Conservation (phyloP, 208 protist genomes). For the Leishmania arabica region DNA sequence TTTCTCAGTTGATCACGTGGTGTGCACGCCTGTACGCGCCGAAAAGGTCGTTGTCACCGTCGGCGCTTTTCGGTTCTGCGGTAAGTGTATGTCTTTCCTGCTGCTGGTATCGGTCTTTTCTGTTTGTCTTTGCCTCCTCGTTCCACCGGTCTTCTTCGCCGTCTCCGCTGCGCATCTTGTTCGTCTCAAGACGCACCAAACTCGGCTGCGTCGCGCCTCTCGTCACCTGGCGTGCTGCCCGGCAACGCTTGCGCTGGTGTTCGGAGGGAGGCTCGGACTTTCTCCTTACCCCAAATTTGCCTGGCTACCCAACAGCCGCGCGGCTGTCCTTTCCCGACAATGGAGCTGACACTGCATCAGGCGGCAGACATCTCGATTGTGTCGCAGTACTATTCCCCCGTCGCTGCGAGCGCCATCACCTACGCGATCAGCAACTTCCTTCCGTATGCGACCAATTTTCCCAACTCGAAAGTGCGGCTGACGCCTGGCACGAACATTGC, state of each 20-base stretch:
- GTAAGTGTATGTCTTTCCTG: too few species aligned
- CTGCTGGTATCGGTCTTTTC: background rate
- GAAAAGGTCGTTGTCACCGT: background rate
- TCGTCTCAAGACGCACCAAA: background rate
- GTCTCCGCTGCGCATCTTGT: background rate
- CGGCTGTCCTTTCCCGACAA: background rate
- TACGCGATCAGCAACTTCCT: slow-evolving; percentile 53
- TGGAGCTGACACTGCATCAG: slow-evolving; percentile 34
- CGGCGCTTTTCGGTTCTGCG: background rate
- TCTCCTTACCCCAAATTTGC: background rate
- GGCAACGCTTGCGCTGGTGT: background rate
- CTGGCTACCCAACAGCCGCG: background rate
- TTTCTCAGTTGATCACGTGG: background rate
- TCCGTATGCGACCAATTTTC: slow-evolving; percentile 56
- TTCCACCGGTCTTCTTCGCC: background rate
- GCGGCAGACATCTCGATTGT: slow-evolving; percentile 31
- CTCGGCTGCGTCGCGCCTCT: background rate
- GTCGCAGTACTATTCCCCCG: slow-evolving; percentile 29
- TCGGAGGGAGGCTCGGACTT: background rate
- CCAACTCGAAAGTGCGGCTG: slow-evolving; percentile 32
- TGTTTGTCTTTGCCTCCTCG: background rate
- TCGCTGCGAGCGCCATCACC: slow-evolving; percentile 39
- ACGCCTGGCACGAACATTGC: slow-evolving; percentile 23
- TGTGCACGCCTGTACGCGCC: background rate
- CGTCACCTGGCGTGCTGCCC: background rate